These are phyloP conservation scores for Citrullus amarus DNA, from an alignment of 306 rosid genomes.

Conservation along the genomic window DNA sequence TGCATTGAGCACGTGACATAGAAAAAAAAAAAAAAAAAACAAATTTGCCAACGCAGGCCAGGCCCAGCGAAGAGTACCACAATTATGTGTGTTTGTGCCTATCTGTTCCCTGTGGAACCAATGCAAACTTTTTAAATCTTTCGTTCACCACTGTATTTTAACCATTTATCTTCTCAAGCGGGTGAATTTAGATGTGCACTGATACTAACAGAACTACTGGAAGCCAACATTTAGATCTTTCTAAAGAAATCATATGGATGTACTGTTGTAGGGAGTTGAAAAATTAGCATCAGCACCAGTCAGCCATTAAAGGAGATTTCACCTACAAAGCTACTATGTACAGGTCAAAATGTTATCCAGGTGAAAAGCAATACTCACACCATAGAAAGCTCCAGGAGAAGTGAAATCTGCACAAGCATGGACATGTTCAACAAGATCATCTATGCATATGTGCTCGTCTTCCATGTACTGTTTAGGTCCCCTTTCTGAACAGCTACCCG, in stretches of 20 bases:
- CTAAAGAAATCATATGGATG: not conserved
- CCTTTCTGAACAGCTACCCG: constrained; percentile 83
- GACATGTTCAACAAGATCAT: constrained; percentile 45
- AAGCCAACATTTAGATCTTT: not conserved
- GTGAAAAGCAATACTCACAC: constrained; percentile 34
- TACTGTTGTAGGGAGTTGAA: not conserved
- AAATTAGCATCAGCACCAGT: not conserved
- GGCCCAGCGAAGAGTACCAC: not conserved
- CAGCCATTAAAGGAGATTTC: no score
- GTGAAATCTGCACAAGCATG: constrained; percentile 34
- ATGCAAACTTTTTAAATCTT: not conserved
- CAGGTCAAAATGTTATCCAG: not conserved
- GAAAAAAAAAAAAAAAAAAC: not conserved
- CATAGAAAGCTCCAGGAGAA: constrained; percentile 61
- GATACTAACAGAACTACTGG: not conserved
- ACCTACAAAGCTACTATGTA: not conserved
- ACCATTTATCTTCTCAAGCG: not conserved
- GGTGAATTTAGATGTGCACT: not conserved
- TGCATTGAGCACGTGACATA: not conserved
- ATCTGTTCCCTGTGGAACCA: not conserved
- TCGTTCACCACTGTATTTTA: not conserved
- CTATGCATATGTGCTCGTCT: constrained; percentile 69
- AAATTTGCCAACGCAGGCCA: not conserved
- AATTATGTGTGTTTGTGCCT: not conserved
- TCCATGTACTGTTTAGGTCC: constrained; percentile 85